Conservation (phyloP, 768 basidiomycete genomes). For the Mycena galopus region DNA sequence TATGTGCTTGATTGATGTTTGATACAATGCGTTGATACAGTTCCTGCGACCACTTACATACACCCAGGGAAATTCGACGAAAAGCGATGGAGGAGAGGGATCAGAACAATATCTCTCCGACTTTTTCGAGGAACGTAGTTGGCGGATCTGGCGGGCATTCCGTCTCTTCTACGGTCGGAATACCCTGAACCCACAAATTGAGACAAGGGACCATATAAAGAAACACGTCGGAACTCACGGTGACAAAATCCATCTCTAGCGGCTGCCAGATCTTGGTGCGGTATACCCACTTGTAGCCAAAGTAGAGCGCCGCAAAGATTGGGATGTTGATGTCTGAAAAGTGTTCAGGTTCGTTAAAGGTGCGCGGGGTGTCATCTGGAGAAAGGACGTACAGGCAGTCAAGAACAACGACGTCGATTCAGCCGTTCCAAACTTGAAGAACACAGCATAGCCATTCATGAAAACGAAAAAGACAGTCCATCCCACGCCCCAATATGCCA, state of each 20-base stretch:
- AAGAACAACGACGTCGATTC: conserved; percentile 66
- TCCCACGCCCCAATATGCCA: conserved; percentile 78
- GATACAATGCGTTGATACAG: conserved; percentile 16
- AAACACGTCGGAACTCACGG: conserved; percentile 54
- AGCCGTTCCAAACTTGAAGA: conserved; percentile 74
- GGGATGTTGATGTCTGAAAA: conserved; percentile 61
- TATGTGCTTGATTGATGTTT: too few species aligned
- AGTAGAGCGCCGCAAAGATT: conserved; percentile 57
- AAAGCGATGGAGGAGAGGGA: not conserved
- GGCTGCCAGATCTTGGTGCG: conserved; percentile 65
- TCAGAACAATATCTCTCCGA: conserved; percentile 67
- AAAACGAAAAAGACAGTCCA: conserved; percentile 74
- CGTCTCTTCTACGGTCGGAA: conserved; percentile 79
- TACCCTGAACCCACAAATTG: conserved; percentile 58
- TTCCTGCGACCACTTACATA: not conserved
- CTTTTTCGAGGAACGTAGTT: conserved; percentile 61
- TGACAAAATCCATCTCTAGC: conserved; percentile 78
- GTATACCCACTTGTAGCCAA: conserved; percentile 59
- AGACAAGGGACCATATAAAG: not conserved
- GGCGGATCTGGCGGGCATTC: conserved; percentile 67
- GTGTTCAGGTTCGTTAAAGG: not conserved
- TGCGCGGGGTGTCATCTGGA: not conserved
- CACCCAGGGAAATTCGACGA: not conserved
- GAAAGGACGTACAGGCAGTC: conserved; percentile 52
- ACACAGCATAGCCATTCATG: conserved; percentile 67